Evolutionary conservation across 208 protist genomes (phyloP).

Genomic region (Vickermania ingenoplastis): DNA sequence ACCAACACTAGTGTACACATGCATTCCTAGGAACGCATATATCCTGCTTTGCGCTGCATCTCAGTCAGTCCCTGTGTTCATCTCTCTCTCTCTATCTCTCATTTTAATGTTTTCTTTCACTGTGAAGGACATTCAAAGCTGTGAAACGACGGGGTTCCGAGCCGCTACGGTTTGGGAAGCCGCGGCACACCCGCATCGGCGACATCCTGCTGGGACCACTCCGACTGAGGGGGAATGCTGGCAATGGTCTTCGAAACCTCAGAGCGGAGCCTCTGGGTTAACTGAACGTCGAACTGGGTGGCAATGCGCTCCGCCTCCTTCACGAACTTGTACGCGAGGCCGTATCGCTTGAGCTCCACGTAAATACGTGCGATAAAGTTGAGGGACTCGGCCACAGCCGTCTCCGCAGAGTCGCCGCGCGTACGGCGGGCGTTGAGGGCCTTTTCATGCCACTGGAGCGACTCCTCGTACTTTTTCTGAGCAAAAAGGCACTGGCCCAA

Average conservation of each 20-base stretch:
- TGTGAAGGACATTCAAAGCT: too few species aligned
- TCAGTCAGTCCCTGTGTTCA: too few species aligned
- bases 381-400: conserved; percentile 70
- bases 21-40: too few species aligned
- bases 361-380: conserved; percentile 80
- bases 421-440: conserved; percentile 80
- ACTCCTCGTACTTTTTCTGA: conserved; percentile 34
- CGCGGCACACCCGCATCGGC: conserved; percentile 15
- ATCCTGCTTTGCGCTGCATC: too few species aligned
- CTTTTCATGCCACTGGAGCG: conserved; percentile 72
- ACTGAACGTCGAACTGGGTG: conserved; percentile 46
- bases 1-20: too few species aligned
- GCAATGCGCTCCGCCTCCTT: conserved; percentile 73
- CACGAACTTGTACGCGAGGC: conserved; percentile 42
- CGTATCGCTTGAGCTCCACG: conserved; percentile 56
- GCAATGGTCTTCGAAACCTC: conserved; percentile 77
- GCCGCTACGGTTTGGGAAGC: too few species aligned
- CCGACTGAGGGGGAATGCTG: conserved; percentile 59
- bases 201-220: conserved; percentile 60
- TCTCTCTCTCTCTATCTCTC: conserved; percentile 1
- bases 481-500: conserved; percentile 53
- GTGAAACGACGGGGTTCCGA: too few species aligned
- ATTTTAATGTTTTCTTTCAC: conserved; percentile 7
- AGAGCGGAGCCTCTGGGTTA: conserved; percentile 57
- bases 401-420: conserved; percentile 65